These are phyloP conservation scores for Ophiosphaerella korrae DNA, from an alignment of 2,329 filamentous ascomycete genomes.

Conservation along the genomic window DNA sequence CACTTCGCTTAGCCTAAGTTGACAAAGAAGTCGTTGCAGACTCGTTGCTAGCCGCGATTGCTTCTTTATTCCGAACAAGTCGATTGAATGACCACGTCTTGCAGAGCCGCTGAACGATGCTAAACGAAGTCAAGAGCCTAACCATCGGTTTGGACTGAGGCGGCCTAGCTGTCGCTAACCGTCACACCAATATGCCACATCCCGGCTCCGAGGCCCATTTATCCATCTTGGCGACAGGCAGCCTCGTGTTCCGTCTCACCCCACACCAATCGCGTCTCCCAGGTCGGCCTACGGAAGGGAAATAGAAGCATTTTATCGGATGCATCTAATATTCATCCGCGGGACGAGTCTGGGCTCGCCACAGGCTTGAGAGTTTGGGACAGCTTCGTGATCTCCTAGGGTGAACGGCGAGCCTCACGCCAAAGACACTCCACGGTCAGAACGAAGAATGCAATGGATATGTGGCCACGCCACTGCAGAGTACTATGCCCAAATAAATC, in stretches of 20 bases:
- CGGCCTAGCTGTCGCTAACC: neutral
- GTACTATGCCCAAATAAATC: slow-evolving; percentile 1
- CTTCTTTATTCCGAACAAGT: neutral
- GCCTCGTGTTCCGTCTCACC: slow-evolving; percentile 9
- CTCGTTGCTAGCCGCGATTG: neutral
- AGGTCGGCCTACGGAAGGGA: neutral
- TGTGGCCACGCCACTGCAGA: neutral
- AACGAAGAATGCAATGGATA: neutral
- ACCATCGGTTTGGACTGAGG: slow-evolving; percentile 1
- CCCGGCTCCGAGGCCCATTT: slow-evolving; percentile 19
- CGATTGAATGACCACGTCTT: neutral
- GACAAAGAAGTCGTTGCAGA: neutral
- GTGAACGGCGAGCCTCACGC: slow-evolving; percentile 4
- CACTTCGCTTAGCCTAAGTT: neutral
- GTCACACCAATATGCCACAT: slow-evolving; percentile 3
- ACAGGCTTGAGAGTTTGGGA: neutral
- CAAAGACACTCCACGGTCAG: neutral
- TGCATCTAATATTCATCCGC: slow-evolving; percentile 13
- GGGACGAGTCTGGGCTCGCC: slow-evolving; percentile 15
- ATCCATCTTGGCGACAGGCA: slow-evolving; percentile 22
- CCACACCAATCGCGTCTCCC: slow-evolving; percentile 1
- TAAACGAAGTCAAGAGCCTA: slow-evolving; percentile 4
- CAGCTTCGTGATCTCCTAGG: slow-evolving; percentile 1
- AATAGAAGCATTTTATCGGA: slow-evolving; percentile 10
- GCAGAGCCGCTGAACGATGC: slow-evolving; percentile 1